Evolutionary conservation across 306 rosid genomes (phyloP), one percentile per base, ranked within the genome.

Genomic region (Rosa chinensis): DNA sequence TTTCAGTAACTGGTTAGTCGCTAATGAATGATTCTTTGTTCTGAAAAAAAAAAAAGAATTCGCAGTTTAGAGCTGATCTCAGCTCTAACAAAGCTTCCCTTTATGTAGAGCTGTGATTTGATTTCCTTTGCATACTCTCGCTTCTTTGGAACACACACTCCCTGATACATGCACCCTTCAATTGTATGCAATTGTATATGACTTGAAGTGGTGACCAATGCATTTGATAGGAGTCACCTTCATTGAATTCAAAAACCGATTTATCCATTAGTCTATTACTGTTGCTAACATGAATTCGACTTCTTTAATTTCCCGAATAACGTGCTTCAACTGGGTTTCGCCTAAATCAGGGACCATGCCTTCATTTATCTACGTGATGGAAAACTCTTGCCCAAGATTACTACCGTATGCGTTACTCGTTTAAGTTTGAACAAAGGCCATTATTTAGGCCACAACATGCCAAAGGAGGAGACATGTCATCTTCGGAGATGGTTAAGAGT

Each of bases 331-430:
- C 20, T 12, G 2, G n/a, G 37, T 6, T 73, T 35, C 3, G 10
- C 23, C 5, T 17, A 39, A 20, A 73, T 53, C 75, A 14, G 62
- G 62, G 45, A 53, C 25, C 62, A 49, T 25, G 32, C 11, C 68
- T 23, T 40, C 78, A 40, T 42, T 17, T 74, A 44, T 0, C 40
- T 56, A 17, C 40, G 13, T 42, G 14, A 21, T 52, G 44, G 58
- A 58, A 74, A n/a, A 12, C 68, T 12, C 78, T 21, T 74, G 68
- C 17, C 58, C 68, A 13, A 74, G 23, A 14, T 52, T 73, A 42
- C 68, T 58, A 44, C 13, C 4, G 50, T 32, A 32, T 32, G 37
- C 37, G 37, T 32, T 32, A 32, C 37, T 32, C 37, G 32, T 28
- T 28, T 28, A 28, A 28, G 32, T 28, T 28, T 28, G 3, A 32